A percentile compares a stretch with the other conserved stretches of the same genome.
Conservation (phyloP, 2,329 filamentous ascomycete genomes). For the Alternaria rosae region DNA sequence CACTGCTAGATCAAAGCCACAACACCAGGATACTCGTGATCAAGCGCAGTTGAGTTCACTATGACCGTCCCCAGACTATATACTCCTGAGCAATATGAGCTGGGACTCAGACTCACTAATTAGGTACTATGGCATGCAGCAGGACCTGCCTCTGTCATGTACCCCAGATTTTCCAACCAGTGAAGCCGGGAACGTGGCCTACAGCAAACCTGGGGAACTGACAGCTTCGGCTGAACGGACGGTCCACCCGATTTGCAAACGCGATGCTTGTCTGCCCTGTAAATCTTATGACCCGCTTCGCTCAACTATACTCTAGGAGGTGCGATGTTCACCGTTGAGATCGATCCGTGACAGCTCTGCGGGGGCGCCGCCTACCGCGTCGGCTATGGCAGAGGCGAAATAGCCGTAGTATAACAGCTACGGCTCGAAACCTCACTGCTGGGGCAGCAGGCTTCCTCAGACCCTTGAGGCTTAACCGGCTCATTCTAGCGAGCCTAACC, state of each 20-base stretch:
- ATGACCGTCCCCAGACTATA: neutral
- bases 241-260: slow-evolving; percentile 9
- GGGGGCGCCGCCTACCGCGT: slow-evolving; percentile 16
- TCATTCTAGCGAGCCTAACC: slow-evolving; percentile 11
- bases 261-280: slow-evolving; percentile 10
- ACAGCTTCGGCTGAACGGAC: slow-evolving; percentile 23
- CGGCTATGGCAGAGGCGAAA: slow-evolving; percentile 17
- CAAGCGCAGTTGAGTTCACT: slow-evolving; percentile 7
- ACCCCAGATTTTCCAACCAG: slow-evolving; percentile 19
- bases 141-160: slow-evolving; percentile 7
- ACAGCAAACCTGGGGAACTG: slow-evolving; percentile 10
- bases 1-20: slow-evolving; percentile 16
- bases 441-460: slow-evolving; percentile 11
- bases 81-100: slow-evolving; percentile 2
- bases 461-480: slow-evolving; percentile 12
- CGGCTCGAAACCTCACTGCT: slow-evolving; percentile 19
- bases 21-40: slow-evolving; percentile 3
- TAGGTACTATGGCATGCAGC: slow-evolving; percentile 4
- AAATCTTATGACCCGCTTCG: slow-evolving; percentile 13
- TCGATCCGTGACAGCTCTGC: slow-evolving; percentile 14
- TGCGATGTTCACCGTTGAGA: slow-evolving; percentile 12
- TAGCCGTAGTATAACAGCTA: slow-evolving; percentile 14
- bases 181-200: slow-evolving; percentile 15
- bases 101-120: slow-evolving; percentile 8
- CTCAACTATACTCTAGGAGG: slow-evolving; percentile 11